These are phyloP conservation scores for Rhodosporidiobolus sp. DNA, from an alignment of 768 basidiomycete species.

Conservation along the genomic window DNA sequence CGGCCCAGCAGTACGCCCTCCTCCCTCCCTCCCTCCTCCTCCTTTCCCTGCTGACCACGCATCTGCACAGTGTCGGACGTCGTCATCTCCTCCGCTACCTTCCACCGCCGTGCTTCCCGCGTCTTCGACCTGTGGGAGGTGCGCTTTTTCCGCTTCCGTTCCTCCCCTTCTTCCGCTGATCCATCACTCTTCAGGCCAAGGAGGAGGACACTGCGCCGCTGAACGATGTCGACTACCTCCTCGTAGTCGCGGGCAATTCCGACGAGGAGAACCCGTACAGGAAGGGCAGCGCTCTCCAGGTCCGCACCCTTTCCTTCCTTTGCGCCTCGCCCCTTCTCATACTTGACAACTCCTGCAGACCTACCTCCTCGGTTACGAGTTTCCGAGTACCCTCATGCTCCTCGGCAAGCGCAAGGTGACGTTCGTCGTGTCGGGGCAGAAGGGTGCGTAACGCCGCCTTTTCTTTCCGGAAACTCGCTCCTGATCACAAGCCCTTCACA, in stretches of 20 bases:
- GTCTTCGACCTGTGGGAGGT: constrained; percentile 36
- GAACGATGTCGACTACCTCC: constrained; percentile 45
- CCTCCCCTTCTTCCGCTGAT: not conserved
- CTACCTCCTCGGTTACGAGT: constrained; percentile 95
- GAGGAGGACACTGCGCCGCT: constrained; percentile 45
- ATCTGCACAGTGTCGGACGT: constrained; percentile 31
- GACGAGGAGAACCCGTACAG: constrained; percentile 83
- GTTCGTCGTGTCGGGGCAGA: constrained; percentile 71
- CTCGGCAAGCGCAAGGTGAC: constrained; percentile 70
- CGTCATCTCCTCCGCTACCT: constrained; percentile 32
- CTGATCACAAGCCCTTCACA: not conserved
- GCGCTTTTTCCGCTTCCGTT: not conserved
- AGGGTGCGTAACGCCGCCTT: constrained; percentile 19
- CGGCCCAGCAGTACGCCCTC: not conserved
- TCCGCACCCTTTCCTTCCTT: constrained; percentile 48
- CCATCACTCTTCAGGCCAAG: constrained; percentile 5
- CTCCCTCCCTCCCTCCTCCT: not conserved
- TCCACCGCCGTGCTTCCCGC: constrained; percentile 32
- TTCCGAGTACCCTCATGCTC: constrained; percentile 85
- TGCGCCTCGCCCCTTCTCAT: too few species aligned
- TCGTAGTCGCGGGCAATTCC: constrained; percentile 51
- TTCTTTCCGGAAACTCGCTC: not conserved
- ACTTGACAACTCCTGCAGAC: constrained; percentile 58
- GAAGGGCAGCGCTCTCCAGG: constrained; percentile 89
- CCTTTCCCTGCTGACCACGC: not conserved